Conservation (phyloP, 176 grass and related monocot genomes). For the Thalia dealbata region DNA sequence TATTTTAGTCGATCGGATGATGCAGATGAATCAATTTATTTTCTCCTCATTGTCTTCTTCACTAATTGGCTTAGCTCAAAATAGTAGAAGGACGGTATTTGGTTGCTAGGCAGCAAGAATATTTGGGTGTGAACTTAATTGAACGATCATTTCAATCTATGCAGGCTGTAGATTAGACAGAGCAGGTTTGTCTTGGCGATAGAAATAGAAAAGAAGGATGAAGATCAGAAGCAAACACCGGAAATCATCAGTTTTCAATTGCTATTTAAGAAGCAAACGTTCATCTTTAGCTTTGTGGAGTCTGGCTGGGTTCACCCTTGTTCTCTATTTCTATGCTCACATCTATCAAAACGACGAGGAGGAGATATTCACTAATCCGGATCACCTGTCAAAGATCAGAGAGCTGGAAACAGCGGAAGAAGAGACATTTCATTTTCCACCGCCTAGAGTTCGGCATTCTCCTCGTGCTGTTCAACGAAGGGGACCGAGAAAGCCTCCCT, state of each 20-base stretch:
- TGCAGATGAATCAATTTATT: not conserved
- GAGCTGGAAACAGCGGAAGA: constrained; percentile 70
- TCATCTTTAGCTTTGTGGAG: constrained; percentile 35
- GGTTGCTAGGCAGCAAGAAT: not conserved
- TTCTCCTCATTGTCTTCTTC: not conserved
- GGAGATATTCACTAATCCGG: constrained; percentile 20
- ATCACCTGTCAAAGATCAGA: constrained; percentile 18
- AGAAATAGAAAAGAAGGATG: constrained; percentile 31
- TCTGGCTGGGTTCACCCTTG: constrained; percentile 40
- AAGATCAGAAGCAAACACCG: constrained; percentile 68
- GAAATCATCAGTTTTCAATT: constrained; percentile 60
- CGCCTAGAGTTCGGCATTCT: constrained; percentile 54
- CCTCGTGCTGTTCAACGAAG: constrained; percentile 69
- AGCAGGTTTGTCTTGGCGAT: constrained; percentile 39
- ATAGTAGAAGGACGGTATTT: no score
- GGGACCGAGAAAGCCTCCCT: constrained; percentile 54
- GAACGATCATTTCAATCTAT: not conserved
- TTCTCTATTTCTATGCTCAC: constrained; percentile 55
- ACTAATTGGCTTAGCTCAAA: no score
- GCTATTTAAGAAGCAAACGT: constrained; percentile 30
- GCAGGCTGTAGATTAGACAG: not conserved
- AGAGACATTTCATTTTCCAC: constrained; percentile 48
- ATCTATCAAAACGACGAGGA: constrained; percentile 29
- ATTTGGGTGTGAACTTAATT: not conserved
- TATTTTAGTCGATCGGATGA: not conserved